Base-by-base conservation (phyloP, 2,329 filamentous ascomycete genomes). In the Fusarium euwallaceae region DNA sequence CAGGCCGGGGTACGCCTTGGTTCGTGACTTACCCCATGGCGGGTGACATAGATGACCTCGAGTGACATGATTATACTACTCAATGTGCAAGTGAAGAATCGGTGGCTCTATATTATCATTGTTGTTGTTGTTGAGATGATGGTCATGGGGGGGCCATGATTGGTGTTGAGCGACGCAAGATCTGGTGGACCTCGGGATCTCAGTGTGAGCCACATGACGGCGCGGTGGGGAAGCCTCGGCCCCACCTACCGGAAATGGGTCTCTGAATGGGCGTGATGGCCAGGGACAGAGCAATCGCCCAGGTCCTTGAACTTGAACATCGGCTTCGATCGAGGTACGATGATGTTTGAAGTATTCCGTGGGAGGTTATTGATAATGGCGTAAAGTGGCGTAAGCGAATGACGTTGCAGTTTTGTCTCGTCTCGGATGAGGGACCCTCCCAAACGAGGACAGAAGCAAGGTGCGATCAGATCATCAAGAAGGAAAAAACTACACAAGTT, bases 41-140 rank as follows among this genome's bases (percentile, higher is more conserved):
- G 91, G 74, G 89, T 90, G 68, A 95, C 86, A 81, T 95, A 95
- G 73, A 95, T 94, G 75, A 88, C 89, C 80, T 94, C 89, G 61
- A 95, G 85, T 70, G 91, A 86, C 91, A 93, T 93, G 36, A 67
- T 61, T 17, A 36, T 62, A n/a, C n/a, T 53, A 48, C 27, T 64
- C 27, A 12, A 24, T 27, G 32, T 34, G 32, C 34, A 29, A 11
- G n/a, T 27, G 17, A 16, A 14, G 17, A 16, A 39, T 32, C 27
- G 17, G 14, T 51, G 34, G 29, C 29, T 16, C 14, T n/a, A 24
- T 55, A 36, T 12, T 17, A 41, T 39, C n/a, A 43, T 60, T 51
- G 39, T 32, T 63, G 29, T 32, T 63, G 29, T 22, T 61, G 39
- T 43, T 32, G 53, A 51, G 39, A 36, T 43, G 36, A 56, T 39